These are phyloP conservation scores for Zychaea mexicana DNA, from an alignment of 371 early-diverging fungal species.

Conservation along the genomic window DNA sequence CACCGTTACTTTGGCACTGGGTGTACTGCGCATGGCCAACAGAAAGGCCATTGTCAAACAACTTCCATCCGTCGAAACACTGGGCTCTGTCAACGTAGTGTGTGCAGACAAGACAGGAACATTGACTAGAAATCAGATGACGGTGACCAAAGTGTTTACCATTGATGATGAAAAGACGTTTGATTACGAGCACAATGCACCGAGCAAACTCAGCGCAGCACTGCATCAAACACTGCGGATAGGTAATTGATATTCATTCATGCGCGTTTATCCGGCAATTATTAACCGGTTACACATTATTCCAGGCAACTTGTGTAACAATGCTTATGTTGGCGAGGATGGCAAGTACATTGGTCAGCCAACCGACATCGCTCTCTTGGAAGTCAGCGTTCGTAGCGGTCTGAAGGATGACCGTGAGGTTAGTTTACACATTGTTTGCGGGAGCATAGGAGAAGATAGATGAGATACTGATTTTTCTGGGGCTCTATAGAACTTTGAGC, in stretches of 20 bases:
- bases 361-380: conserved; percentile 85
- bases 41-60: conserved; percentile 89
- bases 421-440: conserved; percentile 13
- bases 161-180: conserved; percentile 60
- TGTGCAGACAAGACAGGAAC: conserved; percentile 96
- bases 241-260: conserved; percentile 32
- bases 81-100: conserved; percentile 87
- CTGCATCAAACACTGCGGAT: conserved; percentile 58
- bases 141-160: conserved; percentile 74
- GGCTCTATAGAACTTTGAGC: conserved; percentile 45
- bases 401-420: conserved; percentile 67
- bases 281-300: not conserved
- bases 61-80: conserved; percentile 87
- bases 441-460: not conserved
- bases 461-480: not conserved
- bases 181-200: conserved; percentile 61
- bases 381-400: conserved; percentile 52
- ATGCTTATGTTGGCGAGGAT: conserved; percentile 68
- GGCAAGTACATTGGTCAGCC: conserved; percentile 79
- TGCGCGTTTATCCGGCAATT: not conserved
- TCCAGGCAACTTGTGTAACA: conserved; percentile 73
- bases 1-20: conserved; percentile 88
- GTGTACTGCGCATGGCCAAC: conserved; percentile 90
- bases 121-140: conserved; percentile 86
- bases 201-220: conserved; percentile 37